Evolutionary conservation across 2,329 filamentous ascomycete genomes (phyloP), one percentile per base, ranked within the genome.

Genomic region (Ophiocordyceps robertsii): DNA sequence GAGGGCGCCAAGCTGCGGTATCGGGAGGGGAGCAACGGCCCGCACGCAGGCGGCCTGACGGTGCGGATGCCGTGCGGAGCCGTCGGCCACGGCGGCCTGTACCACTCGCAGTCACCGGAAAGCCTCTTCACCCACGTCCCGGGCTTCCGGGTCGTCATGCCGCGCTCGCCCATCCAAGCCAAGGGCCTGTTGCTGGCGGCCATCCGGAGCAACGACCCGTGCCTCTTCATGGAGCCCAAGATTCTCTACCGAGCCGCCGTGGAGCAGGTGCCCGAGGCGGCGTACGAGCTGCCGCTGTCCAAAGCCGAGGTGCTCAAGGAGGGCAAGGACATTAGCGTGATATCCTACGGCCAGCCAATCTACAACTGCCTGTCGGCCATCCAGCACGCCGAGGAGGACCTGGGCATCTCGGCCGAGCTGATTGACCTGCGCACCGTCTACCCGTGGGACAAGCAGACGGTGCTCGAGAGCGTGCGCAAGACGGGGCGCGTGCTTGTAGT

Each of bases 151-250:
- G 86, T 95, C 21, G 78, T 95, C 24, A 81, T 95, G 60, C 89
- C 89, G 1, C 74, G 89, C 38, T 92, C 85, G 0, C 89, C 89
- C 0, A 62, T 82, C 3, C 89, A 95, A 61, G 89, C 89, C 6
- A 95, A 95, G 62, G 89, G 89, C 2, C 69, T 95, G 3, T 67
- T 95, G 40, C 69, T 94, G 3, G 73, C 83, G 3, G 75, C 82
- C 1, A 87, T 94, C 42, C 77, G 77, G 67, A 65, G 78, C 72
- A 85, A 87, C 47, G 89, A 95, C 59, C 89, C 89, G 0, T 86
- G 90, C 47, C 69, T 95, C 42, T 94, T 95, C 62, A 80, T 95
- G 80, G 89, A 95, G 59, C 89, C 89, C 37, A 95, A 95, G 66
- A 84, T 92, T 38, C 68, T 95, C 12, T 95, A 95, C 61, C 81